Base-by-base conservation (phyloP, 305 asterid genomes). In the Solanum hybrid region DNA sequence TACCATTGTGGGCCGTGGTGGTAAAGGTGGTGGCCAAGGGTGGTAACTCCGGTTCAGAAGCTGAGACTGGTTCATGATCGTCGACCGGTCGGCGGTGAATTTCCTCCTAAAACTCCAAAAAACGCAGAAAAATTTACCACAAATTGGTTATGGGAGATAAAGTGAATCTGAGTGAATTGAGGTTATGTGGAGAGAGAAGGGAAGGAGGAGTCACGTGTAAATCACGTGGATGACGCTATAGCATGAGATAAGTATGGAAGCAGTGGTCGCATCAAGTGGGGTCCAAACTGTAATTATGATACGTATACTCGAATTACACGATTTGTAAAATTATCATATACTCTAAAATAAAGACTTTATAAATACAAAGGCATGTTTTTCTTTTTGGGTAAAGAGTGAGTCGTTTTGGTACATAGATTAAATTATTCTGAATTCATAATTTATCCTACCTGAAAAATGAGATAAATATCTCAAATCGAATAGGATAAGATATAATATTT, bases 31-130 rank as follows among this genome's bases (percentile, higher is more conserved):
- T 26, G 70, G 89, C 89, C 89, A 87, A 13, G 73, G 89, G 72
- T 70, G 65, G 41, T 87, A 87, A 41, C 73, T 87, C 41, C 84
- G 89, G 70, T 87, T 84, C 76, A 84, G 76, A 6, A 84, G 17
- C 39, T 84, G 88, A 84, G 88, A 84, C 27, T 84, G 88, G 22
- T 84, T 73, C 89, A 87, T 87, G 89, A 87, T 75, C 29, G 89
- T 72, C 29, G 70, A 87, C 65, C 65, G 10, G 15, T 37, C 80
- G 34, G 36, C 89, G n/a, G 34, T 65, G 29, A 68, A 34, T 87
- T 34, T 17, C 9, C 39, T 12, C 12, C 34, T 17, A 11, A 72
- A 34, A 86, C 14, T 26, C 7, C 22, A 22, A 33, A 33, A 36
- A 6, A 36, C 37, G 33, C 51, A 72, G 8, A 87, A 87, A 39